Base-by-base conservation (phyloP, 2,329 filamentous ascomycete genomes). In the Aspergillus fischeri region DNA sequence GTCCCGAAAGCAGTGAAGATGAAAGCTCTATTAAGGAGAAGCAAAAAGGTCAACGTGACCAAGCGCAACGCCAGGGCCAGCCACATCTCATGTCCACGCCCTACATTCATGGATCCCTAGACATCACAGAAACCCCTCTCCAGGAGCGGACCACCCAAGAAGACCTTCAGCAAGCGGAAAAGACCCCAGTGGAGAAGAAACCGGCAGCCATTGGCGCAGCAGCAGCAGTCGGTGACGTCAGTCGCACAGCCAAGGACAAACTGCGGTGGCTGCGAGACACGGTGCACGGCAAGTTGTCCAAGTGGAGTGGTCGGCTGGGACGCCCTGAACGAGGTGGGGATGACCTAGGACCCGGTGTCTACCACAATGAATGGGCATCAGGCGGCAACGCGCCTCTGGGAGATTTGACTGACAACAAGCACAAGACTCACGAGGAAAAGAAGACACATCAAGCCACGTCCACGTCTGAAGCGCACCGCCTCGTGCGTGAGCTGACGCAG, bases 401-500 rank as follows among this genome's bases (percentile, higher is more conserved):
- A 5, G 67, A 69, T 29, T 25, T 72, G 20, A 70, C 69, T 11
- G 70, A 71, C 48, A 52, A 70, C 25, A 70, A 69, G 27, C 58
- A 67, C n/a, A 71, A 72, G 56, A 66, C 62, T 14, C 61, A 67
- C 35, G 65, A 71, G 42, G 58, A 66, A 21, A 71, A 66, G 42
- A 55, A 59, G 27, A 42, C 54, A 27, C 51, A 71, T 3, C 67
- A 73, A 32, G 62, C 51, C 1, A 58, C 60, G 10, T 64, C 63
- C 27, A 70, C 64, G 9, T 62, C 63, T 4, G 71, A 73, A 49
- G 71, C 71, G 2, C 69, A 72, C 49, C 66, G 68, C 17, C 57
- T 73, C 3, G 69, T 73, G 17, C 67, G 70, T 4, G 69, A 71
- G 14, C 38, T 73, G 49, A 69, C 66, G 1, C 65, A 71, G 24